Percentiles rank a stretch among this genome's conserved stretches.
phyloP scores from a whole-genome alignment of 257 asterid species.

The Oldenlandia corymbosa region DNA sequence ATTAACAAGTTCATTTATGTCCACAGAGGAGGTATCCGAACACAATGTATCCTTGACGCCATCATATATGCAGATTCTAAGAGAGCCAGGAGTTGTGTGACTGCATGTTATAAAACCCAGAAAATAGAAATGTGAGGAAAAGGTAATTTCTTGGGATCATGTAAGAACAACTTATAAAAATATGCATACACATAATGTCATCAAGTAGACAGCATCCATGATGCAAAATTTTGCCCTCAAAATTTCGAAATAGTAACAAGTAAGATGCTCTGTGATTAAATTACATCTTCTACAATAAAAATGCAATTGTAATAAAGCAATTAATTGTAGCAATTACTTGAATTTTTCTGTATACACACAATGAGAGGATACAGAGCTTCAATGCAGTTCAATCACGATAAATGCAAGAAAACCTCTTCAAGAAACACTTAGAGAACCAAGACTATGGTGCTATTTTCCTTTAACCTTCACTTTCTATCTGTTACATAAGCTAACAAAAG shows the following conservation, averaged over 20 bases:
- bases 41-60: slow-evolving; percentile 59
- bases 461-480: neutral
- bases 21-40: slow-evolving; percentile 46
- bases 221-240: neutral
- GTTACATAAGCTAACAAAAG: neutral
- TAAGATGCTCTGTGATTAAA: neutral
- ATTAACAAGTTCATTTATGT: slow-evolving; percentile 56
- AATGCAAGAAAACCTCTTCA: neutral
- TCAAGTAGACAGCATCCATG: neutral
- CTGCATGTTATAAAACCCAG: slow-evolving; percentile 46
- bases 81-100: slow-evolving; percentile 70
- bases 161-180: neutral
- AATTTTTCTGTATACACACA: no score
- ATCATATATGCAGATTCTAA: slow-evolving; percentile 67
- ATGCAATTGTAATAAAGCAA: neutral
- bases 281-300: neutral
- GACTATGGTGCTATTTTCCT: neutral
- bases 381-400: neutral
- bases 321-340: no score
- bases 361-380: neutral
- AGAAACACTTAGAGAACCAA: neutral
- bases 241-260: neutral
- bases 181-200: neutral
- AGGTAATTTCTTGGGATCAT: neutral
- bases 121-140: neutral